A percentile compares a stretch with the other conserved stretches of the same genome.
Evolutionary conservation across 2,329 filamentous ascomycete species (phyloP).

Genomic region (Cladosporium halotolerans): DNA sequence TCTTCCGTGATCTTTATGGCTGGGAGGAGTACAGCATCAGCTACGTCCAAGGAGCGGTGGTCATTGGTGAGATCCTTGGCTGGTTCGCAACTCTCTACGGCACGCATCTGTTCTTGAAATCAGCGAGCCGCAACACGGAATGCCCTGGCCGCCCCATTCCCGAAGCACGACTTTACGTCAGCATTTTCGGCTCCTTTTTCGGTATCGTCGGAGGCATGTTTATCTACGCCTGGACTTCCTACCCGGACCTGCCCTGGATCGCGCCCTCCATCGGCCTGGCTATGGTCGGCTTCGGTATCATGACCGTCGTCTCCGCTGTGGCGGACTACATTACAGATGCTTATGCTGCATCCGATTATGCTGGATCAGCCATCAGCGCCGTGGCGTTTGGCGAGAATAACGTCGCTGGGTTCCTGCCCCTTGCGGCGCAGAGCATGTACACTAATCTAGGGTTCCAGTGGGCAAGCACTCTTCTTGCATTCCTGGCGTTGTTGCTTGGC

Average conservation of each 20-base stretch:
- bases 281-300: slow-evolving; percentile 46
- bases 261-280: slow-evolving; percentile 42
- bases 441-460: slow-evolving; percentile 42
- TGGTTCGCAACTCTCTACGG: slow-evolving; percentile 31
- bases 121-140: slow-evolving; percentile 34
- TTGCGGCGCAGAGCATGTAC: slow-evolving; percentile 45
- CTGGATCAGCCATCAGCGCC: slow-evolving; percentile 44
- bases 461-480: slow-evolving; percentile 44
- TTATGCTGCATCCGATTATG: slow-evolving; percentile 41
- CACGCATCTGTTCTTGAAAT: slow-evolving; percentile 36
- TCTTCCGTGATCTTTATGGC: slow-evolving; percentile 36
- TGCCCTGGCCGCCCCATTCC: slow-evolving; percentile 34
- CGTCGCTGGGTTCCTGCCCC: slow-evolving; percentile 43
- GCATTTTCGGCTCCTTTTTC: slow-evolving; percentile 39
- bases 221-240: slow-evolving; percentile 46
- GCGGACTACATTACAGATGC: slow-evolving; percentile 46
- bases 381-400: slow-evolving; percentile 46
- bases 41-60: slow-evolving; percentile 41
- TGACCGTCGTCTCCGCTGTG: slow-evolving; percentile 40
- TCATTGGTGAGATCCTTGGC: slow-evolving; percentile 42
- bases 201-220: slow-evolving; percentile 46
- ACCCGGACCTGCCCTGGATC: slow-evolving; percentile 40
- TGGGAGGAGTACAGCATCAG: slow-evolving; percentile 39
- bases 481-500: slow-evolving; percentile 39
- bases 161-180: slow-evolving; percentile 42